These are phyloP conservation scores for Apocynum venetum DNA, from an alignment of 257 asterid species.

Conservation along the genomic window DNA sequence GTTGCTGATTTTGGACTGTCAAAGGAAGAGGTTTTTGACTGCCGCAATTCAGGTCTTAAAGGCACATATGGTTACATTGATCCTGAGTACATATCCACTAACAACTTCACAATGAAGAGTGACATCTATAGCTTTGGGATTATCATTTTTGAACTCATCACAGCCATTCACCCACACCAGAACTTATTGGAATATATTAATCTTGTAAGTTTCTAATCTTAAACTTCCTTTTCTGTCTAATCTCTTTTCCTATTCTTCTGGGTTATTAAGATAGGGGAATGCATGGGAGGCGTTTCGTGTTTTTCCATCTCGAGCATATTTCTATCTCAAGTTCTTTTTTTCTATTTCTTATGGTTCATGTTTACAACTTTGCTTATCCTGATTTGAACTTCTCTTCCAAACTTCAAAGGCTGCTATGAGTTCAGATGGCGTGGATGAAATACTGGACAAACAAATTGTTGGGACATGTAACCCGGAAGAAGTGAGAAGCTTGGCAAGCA, in stretches of 20 bases:
- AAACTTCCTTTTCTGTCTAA: not conserved
- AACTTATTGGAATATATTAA: constrained; percentile 91
- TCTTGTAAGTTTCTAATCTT: constrained; percentile 60
- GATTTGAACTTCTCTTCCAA: not conserved
- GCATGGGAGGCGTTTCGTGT: not conserved
- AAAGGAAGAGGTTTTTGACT: constrained; percentile 76
- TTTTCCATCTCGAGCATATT: not conserved
- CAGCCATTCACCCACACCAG: constrained; percentile 97
- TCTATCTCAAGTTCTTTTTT: too few relatives aligned
- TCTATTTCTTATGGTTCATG: not conserved
- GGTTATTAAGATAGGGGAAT: not conserved
- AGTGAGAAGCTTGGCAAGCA: constrained; percentile 63
- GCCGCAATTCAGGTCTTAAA: constrained; percentile 82
- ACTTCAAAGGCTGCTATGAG: constrained; percentile 74
- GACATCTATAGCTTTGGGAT: constrained; percentile 92
- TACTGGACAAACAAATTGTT: constrained; percentile 66
- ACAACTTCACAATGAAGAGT: constrained; percentile 77
- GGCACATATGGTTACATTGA: constrained; percentile 96
- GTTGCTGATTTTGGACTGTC: constrained; percentile 99
- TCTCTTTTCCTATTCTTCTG: not conserved
- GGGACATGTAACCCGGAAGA: constrained; percentile 67
- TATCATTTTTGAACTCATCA: constrained; percentile 93
- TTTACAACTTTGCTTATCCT: not conserved
- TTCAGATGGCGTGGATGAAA: constrained; percentile 84
- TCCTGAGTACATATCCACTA: constrained; percentile 79